phyloP scores from a whole-genome alignment of 2,329 filamentous ascomycete genomes.

The Ophiostoma sp. region DNA sequence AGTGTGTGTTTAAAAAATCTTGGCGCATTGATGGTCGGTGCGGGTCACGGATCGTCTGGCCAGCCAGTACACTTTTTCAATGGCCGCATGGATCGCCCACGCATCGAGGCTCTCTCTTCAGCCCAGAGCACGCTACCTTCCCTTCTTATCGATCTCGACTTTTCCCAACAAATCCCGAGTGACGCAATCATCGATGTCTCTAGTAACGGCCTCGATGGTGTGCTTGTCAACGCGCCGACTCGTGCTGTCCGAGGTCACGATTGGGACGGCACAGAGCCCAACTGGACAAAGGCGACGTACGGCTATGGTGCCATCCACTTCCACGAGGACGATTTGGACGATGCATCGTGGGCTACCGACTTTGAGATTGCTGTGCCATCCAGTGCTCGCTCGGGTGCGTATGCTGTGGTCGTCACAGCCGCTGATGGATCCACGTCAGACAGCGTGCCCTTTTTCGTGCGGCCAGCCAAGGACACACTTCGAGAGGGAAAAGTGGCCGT shows the following conservation, averaged over 20 bases:
- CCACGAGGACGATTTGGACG: constrained; percentile 26
- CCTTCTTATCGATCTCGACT: not conserved
- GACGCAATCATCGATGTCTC: constrained; percentile 10
- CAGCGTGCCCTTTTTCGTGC: constrained; percentile 20
- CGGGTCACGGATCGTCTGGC: not conserved
- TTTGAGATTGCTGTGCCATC: constrained; percentile 4
- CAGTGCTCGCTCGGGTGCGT: constrained; percentile 17
- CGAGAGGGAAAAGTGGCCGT: constrained; percentile 5
- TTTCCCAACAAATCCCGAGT: not conserved
- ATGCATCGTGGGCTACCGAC: constrained; percentile 22
- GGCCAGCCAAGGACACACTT: not conserved
- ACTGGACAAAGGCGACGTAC: constrained; percentile 22
- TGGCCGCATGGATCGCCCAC: constrained; percentile 15
- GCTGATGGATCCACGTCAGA: not conserved
- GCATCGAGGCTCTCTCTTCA: not conserved
- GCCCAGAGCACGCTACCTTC: not conserved
- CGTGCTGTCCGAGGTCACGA: constrained; percentile 18
- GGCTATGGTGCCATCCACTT: constrained; percentile 27
- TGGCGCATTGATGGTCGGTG: not conserved
- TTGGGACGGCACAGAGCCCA: constrained; percentile 22
- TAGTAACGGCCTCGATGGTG: not conserved
- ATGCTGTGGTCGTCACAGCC: constrained; percentile 10
- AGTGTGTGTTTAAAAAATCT: not conserved
- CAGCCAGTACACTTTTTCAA: constrained; percentile 19
- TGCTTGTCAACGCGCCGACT: constrained; percentile 18